Evolutionary conservation across 768 basidiomycete species (phyloP).

Genomic region (Boletus rubescentipes): DNA sequence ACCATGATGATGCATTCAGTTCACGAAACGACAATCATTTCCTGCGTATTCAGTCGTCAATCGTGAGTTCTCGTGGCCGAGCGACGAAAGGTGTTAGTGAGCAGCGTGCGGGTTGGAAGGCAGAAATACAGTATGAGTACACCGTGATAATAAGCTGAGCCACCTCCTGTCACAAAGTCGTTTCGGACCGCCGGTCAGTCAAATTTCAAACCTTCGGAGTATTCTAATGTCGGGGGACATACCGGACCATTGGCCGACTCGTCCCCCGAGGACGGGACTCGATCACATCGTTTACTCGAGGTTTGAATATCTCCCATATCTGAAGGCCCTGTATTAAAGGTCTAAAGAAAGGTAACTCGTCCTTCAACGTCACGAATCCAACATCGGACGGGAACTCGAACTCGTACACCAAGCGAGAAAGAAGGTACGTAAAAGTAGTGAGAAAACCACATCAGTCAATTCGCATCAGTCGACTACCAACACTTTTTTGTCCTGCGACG

Average conservation of each 20-base stretch:
- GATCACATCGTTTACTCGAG: too few relatives aligned
- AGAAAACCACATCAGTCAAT: too few relatives aligned
- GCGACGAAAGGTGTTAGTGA: too few relatives aligned
- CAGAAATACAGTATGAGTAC: too few relatives aligned
- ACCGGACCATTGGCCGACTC: too few relatives aligned
- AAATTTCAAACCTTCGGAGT: background rate
- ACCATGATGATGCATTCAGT: slow-evolving; percentile 2
- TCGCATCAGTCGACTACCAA: background rate
- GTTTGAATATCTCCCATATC: too few relatives aligned
- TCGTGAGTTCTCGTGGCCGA: background rate
- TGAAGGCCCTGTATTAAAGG: too few relatives aligned
- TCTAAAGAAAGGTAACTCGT: too few relatives aligned
- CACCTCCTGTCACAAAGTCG: background rate
- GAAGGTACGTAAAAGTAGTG: background rate
- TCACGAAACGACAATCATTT: background rate
- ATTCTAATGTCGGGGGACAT: too few relatives aligned
- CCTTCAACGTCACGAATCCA: too few relatives aligned
- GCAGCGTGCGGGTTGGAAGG: background rate
- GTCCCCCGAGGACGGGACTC: too few relatives aligned
- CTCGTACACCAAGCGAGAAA: background rate
- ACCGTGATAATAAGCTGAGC: background rate
- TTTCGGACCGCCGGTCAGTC: background rate
- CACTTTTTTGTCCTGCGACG: background rate
- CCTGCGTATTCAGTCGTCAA: background rate
- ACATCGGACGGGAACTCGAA: background rate